Base-by-base conservation (phyloP, 805 yeast species). In the Zygosaccharomyces lentus region DNA sequence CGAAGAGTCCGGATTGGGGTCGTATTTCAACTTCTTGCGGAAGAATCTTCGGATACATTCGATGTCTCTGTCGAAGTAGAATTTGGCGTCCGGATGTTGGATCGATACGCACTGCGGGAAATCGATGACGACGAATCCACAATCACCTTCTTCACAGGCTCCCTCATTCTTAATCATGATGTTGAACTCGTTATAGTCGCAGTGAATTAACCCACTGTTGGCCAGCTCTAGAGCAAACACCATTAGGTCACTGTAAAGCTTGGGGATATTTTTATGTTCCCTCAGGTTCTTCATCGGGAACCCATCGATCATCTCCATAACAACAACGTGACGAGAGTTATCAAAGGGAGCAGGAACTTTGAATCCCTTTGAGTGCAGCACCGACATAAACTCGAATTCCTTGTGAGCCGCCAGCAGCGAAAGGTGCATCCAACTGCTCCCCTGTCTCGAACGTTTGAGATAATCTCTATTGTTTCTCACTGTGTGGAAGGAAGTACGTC, bases 71-170 rank as follows among this genome's bases (percentile, higher is more conserved):
- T 87, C 80, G 66, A 93, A 93, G 65, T 87, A 90, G 47, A 75
- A 77, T 51, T 83, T 83, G 6, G 98, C 97, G 63, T 93, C 96
- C 2, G 72, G 74, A 62, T 93, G 99, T 54, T 85, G 90, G 37
- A 87, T 86, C 17, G 96, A 87, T 13, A 93, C 85, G 79, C 97
- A 91, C 68, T 93, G 99, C 2, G 99, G 99, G 73, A 93, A 93
- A 74, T 93, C 99, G 58, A 93, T 91, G 23, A 93, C 96, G 16
- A 90, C 84, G 58, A 89, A 87, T 41, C 87, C 93, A 35, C 70
- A 68, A 45, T 81, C 87, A 47, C 68, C 69, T 13, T 21, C 10
- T 9, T 38, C 23, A 15, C 10, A 19, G 15, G 73, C 60, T 34
- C 64, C 71, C 37, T 76, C 78, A 26, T 77, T 73, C 51, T 84